Base-by-base conservation (phyloP, 441 rosid genomes). In the Pelargonium australe region DNA sequence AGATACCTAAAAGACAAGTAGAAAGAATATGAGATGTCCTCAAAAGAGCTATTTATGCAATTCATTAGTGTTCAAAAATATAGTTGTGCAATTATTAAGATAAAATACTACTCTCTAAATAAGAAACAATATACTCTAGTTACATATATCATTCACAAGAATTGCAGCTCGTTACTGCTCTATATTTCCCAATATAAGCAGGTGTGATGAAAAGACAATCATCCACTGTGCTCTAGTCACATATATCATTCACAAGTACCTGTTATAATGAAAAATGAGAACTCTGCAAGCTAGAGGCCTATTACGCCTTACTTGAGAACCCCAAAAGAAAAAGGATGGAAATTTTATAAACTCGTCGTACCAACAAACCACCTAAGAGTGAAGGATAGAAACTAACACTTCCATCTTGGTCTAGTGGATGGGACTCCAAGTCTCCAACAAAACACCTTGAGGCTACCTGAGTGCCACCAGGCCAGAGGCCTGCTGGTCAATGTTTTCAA, bases 1-100 rank as follows among this genome's bases (percentile, higher is more conserved):
- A 5, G 86, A 75, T n/a, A 85, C 98, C 97, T 95, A 72, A 60
- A 7, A 47, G 13, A 63, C 9, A 13, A 47, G 63, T n/a, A 64
- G 31, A 70, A 63, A 13, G 40, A 2, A 4, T 17, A 11, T 20
- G 9, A 17, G 1, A 9, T 2, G 4, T 60, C 34, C 19, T 60
- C 34, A 8, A 19, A 20, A 6, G 37, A 23, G 4, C 19, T 17
- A 60, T 19, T 19, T 31, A 31, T 31, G 5, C 37, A 23, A 60
- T 16, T 5, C 64, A 20, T 7, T 19, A 8, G 11, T 19, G 34
- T 60, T 8, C 2, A 19, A 23, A 60, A 19, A 20, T 19, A 23
- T 10, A 60, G 3, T 8, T 17, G 17, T 16, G 20, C 64, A 20
- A 8, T 8, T 60, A 3, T 60, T 19, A 5, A 23, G 60, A 53